These are phyloP conservation scores for Parvularia atlantis DNA, from an alignment of 78 protist species.

Conservation along the genomic window DNA sequence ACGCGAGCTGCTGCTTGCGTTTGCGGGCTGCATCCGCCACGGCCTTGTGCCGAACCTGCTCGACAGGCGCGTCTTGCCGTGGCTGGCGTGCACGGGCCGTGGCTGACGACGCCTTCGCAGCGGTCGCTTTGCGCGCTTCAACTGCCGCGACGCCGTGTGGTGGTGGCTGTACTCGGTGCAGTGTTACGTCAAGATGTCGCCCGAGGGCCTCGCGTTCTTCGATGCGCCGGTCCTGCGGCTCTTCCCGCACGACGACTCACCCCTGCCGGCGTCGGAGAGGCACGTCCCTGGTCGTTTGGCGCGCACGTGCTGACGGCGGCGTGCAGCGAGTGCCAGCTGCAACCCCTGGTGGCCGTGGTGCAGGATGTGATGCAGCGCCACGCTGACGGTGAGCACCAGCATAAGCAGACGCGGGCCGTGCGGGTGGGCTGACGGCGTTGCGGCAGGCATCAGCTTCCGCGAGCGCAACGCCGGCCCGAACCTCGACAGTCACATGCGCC, in stretches of 20 bases:
- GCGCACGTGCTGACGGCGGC: too few species aligned
- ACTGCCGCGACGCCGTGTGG: slow-evolving; percentile 87
- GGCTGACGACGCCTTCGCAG: background rate
- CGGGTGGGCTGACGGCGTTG: too few species aligned
- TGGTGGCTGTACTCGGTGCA: slow-evolving; percentile 55
- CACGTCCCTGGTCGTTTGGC: too few species aligned
- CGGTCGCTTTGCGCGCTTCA: slow-evolving; percentile 39
- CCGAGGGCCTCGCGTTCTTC: too few species aligned
- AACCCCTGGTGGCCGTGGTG: too few species aligned
- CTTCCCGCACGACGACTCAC: too few species aligned
- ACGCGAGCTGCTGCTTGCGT: slow-evolving; percentile 41
- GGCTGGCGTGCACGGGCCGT: too few species aligned
- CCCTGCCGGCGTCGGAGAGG: too few species aligned
- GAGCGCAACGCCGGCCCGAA: slow-evolving; percentile 78
- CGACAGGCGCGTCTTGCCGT: slow-evolving; percentile 69
- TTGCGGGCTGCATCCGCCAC: slow-evolving; percentile 47
- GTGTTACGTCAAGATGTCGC: slow-evolving; percentile 15
- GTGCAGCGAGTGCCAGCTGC: too few species aligned
- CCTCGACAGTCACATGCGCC: slow-evolving; percentile 72
- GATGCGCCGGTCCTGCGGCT: background rate
- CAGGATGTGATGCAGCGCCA: too few species aligned
- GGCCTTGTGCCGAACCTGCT: slow-evolving; percentile 90
- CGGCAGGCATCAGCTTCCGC: slow-evolving; percentile 72
- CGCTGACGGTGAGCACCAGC: too few species aligned
- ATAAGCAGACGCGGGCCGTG: too few species aligned